Evolutionary conservation across 345 rosid species (phyloP), one percentile per base, ranked within the genome.

Genomic region (Syzygium grande): DNA sequence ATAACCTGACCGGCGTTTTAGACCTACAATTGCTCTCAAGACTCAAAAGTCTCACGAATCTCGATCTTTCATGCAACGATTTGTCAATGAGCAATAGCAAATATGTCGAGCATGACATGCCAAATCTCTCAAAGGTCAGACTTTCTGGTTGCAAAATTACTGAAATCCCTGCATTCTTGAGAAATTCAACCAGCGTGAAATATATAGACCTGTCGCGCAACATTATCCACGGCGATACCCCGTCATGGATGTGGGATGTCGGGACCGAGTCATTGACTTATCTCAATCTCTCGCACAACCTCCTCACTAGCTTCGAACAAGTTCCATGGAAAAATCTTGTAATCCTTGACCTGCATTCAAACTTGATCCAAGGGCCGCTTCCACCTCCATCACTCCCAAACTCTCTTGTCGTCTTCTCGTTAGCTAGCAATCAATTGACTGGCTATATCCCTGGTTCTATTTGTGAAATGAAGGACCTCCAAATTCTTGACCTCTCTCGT

Each of bases 91-190:
- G 27, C 25, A 51, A 59, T 29, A 34, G n/a, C 52, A 49, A 12
- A 12, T 54, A 2, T 52, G 11, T 46, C 22, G 53, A 51, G 46
- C 34, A 29, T 41, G 49, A 68, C 21, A 86, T 85, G 52, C 90
- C 91, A 0, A n/a, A 68, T 14, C 80, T 46, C 41, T 11, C 17
- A 3, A 12, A 9, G 8, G 21, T 91, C 23, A 27, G 51, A 13
- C 87, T 87, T 29, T 84, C 88, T 49, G 84, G 86, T n/a, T 91
- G 91, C 49, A 87, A 87, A 19, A 79, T 91, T 12, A 89, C 53
- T 10, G 78, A 52, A 12, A 84, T 91, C 16, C 93, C 93, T 13
- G 13, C 15, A 11, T 86, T 88, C 34, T 22, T 88, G 77, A 65
- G 49, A 27, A 30, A 9, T 13, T 85, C 68, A 73, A 25, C 46